Evolutionary conservation across 2,329 filamentous ascomycete species (phyloP).

Genomic region (Xylariaceae sp.): DNA sequence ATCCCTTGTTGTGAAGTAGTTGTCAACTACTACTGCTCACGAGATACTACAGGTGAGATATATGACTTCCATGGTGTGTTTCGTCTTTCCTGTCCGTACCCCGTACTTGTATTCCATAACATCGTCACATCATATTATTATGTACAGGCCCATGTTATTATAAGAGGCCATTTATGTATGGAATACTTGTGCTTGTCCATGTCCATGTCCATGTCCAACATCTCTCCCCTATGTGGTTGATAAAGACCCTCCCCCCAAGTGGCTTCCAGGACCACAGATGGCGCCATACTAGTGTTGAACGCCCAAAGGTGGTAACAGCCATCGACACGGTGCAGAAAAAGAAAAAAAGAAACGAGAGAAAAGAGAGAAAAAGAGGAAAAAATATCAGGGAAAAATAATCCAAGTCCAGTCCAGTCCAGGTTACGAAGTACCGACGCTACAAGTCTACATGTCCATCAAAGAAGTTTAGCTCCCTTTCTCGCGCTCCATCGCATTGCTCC

Average conservation of each 20-base stretch:
- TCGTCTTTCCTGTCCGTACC: neutral
- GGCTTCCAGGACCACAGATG: conserved; percentile 13
- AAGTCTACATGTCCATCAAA: conserved; percentile 6
- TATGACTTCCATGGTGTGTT: neutral
- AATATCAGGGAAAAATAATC: conserved; percentile 1
- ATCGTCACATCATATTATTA: neutral
- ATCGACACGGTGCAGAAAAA: conserved; percentile 18
- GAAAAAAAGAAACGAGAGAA: neutral
- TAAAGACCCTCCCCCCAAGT: conserved; percentile 5
- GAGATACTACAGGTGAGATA: conserved; percentile 14
- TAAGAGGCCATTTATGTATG: too few species aligned
- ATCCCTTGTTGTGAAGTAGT: neutral
- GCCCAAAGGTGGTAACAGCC: conserved; percentile 8
- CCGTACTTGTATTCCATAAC: neutral
- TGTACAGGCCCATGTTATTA: too few species aligned
- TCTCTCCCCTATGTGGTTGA: conserved; percentile 11
- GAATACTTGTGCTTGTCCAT: neutral
- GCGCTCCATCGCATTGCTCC: conserved; percentile 7
- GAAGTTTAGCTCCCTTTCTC: conserved; percentile 15
- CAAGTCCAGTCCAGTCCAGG: too few species aligned
- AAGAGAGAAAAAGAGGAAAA: conserved; percentile 1
- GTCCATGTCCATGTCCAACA: neutral
- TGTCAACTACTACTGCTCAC: neutral
- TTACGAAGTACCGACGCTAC: neutral
- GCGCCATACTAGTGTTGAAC: conserved; percentile 11